Base-by-base conservation (phyloP, 2,329 filamentous ascomycete species). In the Hypoxylon sp. region DNA sequence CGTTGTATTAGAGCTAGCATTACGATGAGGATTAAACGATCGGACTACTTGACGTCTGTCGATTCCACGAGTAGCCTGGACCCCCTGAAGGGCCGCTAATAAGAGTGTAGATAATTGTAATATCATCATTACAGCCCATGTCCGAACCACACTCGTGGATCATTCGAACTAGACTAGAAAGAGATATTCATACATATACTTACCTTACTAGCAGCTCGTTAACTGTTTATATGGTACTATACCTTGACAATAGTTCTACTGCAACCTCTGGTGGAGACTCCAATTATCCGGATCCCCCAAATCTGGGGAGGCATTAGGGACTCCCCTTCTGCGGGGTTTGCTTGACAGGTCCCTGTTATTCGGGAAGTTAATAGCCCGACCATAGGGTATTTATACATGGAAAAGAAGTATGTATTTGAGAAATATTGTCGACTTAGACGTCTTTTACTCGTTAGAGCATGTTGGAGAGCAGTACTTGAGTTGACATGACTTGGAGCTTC, bases 11-110 rank as follows among this genome's bases (percentile, higher is more conserved):
- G 84, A 83, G 61, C 80, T 84, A 41, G 77, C 78, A 74, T 81
- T 84, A 16, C 84, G 81, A 47, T 72, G 77, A 32, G 84, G 80
- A 60, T 84, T 86, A 74, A 83, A 85, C 7, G 71, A 71, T 56
- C 72, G 76, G 23, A 82, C 77, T 3, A 81, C 73, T 34, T 73
- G 73, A 16, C 70, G 73, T 48, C 79, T 75, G 34, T 75, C 70
- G 60, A 80, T 78, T 39, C 43, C 39, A 41, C 41, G 23, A n/a
- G 46, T 52, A 11, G 69, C 69, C 30, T 60, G 39, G n/a, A 57
- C 64, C 2, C 39, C 46, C 32, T 37, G 41, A 9, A 67, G 51
- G 27, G 45, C 19, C 34, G 52, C 39, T 9, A 71, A 16, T 0
- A 59, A 58, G 25, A 69, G 27, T 9, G 53, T 29, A 21, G 58